Conservation (phyloP, 2,329 filamentous ascomycete genomes). For the Lachnellula suecica region DNA sequence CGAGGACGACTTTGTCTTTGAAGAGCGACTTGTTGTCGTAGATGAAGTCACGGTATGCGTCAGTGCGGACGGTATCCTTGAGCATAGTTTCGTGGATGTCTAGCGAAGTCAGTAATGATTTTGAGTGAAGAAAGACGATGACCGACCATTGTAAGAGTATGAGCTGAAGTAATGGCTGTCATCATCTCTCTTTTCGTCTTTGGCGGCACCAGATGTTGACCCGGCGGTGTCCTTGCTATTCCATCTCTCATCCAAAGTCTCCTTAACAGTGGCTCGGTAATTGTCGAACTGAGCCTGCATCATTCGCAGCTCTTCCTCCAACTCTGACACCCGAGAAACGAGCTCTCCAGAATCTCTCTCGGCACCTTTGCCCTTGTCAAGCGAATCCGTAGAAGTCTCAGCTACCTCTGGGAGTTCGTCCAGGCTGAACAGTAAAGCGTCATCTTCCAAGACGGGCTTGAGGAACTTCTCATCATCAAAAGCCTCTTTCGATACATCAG, state of each 20-base stretch:
- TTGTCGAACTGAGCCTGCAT: conserved; percentile 40
- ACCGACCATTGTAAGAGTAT: conserved; percentile 64
- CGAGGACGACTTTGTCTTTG: conserved; percentile 80
- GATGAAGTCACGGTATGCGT: conserved; percentile 92
- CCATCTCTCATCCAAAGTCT: conserved; percentile 40
- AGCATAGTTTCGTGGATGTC: conserved; percentile 96
- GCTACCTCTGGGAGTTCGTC: conserved; percentile 67
- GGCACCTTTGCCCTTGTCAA: conserved; percentile 27
- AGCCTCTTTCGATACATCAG: conserved; percentile 55
- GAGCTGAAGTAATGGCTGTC: conserved; percentile 64
- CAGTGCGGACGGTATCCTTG: conserved; percentile 83
- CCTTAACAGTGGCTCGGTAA: conserved; percentile 39
- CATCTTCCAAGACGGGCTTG: conserved; percentile 82
- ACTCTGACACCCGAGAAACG: conserved; percentile 34
- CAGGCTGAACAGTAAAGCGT: conserved; percentile 82
- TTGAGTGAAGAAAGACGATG: not conserved
- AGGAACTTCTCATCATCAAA: conserved; percentile 81
- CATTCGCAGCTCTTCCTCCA: conserved; percentile 38
- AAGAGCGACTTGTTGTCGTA: conserved; percentile 89
- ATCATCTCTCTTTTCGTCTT: conserved; percentile 44
- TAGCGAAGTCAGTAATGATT: conserved; percentile 33
- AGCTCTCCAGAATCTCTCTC: conserved; percentile 24
- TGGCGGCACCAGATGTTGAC: conserved; percentile 44
- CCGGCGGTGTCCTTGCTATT: conserved; percentile 37
- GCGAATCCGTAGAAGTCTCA: conserved; percentile 32